These are phyloP conservation scores for Aspergillus indologenus DNA, from an alignment of 495 filamentous ascomycete genomes.

Conservation along the genomic window DNA sequence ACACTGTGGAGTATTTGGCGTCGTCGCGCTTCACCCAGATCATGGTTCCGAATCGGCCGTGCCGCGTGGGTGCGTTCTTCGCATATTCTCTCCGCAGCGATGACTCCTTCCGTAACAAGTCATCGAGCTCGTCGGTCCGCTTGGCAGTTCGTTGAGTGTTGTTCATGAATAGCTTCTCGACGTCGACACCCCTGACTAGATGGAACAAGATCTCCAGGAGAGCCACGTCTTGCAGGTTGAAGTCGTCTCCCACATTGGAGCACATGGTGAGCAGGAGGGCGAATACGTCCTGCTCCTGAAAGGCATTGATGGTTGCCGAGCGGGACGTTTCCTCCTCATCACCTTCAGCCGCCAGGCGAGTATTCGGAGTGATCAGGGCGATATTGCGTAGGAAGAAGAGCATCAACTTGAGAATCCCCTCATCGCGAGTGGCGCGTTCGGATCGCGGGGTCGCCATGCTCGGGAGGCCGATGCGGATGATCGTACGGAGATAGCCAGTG, in stretches of 20 bases:
- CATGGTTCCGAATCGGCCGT: conserved; percentile 96
- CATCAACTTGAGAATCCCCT: conserved; percentile 89
- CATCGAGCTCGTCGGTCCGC: conserved; percentile 68
- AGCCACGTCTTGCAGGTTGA: conserved; percentile 79
- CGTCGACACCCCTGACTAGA: conserved; percentile 84
- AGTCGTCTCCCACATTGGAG: conserved; percentile 90
- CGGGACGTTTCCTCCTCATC: conserved; percentile 88
- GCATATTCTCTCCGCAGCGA: conserved; percentile 74
- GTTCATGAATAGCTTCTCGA: conserved; percentile 80
- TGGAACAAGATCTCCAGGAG: conserved; percentile 90
- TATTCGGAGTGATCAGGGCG: conserved; percentile 72
- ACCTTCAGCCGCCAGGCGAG: conserved; percentile 55
- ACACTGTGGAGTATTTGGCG: conserved; percentile 74
- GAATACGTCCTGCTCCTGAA: conserved; percentile 86
- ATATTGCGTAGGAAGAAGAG: conserved; percentile 88
- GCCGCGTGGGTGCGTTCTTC: conserved; percentile 77
- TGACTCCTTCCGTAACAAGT: conserved; percentile 73
- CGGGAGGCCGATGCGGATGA: conserved; percentile 78
- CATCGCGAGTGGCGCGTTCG: conserved; percentile 76
- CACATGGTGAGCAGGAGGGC: conserved; percentile 78
- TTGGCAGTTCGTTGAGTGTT: conserved; percentile 63
- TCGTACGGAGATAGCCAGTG: conserved; percentile 69
- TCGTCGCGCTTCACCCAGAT: conserved; percentile 92
- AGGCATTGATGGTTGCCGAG: conserved; percentile 82
- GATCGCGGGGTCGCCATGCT: conserved; percentile 76